phyloP scores from a whole-genome alignment of 2,329 filamentous ascomycete genomes.

The Fusarium sp. region DNA sequence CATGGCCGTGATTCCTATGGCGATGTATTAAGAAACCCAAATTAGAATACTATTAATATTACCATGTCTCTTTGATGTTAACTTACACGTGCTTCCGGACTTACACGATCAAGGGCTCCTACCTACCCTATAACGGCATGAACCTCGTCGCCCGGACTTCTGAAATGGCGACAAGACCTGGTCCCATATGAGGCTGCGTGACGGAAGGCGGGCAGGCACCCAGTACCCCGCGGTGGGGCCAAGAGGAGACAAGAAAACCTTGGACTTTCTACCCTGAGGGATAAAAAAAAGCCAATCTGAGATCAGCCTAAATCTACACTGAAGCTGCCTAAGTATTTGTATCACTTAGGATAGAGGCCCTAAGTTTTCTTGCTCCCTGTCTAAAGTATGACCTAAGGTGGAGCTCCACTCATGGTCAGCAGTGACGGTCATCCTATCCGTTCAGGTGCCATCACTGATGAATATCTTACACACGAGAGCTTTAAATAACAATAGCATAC shows the following conservation, averaged over 20 bases:
- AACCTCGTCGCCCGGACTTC: background rate
- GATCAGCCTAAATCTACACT: background rate
- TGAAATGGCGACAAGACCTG: conserved; percentile 10
- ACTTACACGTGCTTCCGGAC: background rate
- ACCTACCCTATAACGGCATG: conserved; percentile 1
- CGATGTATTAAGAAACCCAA: background rate
- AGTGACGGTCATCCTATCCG: background rate
- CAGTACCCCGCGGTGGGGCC: conserved; percentile 40
- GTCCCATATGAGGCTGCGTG: background rate
- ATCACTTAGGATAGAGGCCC: background rate
- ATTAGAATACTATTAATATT: background rate
- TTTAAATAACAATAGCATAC: background rate
- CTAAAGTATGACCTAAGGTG: background rate
- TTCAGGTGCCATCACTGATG: background rate
- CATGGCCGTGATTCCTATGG: background rate
- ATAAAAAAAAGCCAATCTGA: background rate
- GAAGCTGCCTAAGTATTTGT: background rate
- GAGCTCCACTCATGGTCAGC: background rate
- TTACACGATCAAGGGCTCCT: background rate
- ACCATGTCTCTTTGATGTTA: background rate
- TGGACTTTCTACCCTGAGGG: background rate
- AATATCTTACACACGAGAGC: no score
- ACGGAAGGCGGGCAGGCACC: background rate
- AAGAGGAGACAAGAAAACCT: conserved; percentile 8
- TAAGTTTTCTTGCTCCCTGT: background rate